These are phyloP conservation scores for Zychaea mexicana DNA, from an alignment of 371 early-diverging fungal species.

Conservation along the genomic window DNA sequence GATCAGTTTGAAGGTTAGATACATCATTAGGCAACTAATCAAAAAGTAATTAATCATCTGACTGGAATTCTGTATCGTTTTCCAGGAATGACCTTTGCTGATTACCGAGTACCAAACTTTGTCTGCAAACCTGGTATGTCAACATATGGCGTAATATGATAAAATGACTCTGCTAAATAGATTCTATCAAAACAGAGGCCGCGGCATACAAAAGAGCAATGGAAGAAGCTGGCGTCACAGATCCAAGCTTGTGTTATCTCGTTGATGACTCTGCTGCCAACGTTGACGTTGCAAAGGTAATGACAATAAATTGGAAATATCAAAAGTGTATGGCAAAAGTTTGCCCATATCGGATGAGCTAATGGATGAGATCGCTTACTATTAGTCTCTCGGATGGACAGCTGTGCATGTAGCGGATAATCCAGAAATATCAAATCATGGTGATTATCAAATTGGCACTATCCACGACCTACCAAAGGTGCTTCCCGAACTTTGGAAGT, in stretches of 20 bases:
- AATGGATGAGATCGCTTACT: no score
- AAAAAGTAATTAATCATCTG: background rate
- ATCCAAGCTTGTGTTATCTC: constrained; percentile 65
- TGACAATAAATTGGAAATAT: background rate
- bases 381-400: constrained; percentile 71
- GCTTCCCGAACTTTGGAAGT: constrained; percentile 61
- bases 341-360: no score
- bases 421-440: constrained; percentile 47
- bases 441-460: constrained; percentile 58
- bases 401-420: constrained; percentile 65
- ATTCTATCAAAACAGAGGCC: constrained; percentile 25
- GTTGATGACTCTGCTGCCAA: constrained; percentile 79
- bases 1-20: constrained; percentile 84
- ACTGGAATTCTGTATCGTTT: background rate
- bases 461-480: constrained; percentile 67
- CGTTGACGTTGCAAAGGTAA: constrained; percentile 63
- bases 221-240: constrained; percentile 66
- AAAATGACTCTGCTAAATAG: background rate
- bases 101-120: constrained; percentile 72
- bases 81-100: constrained; percentile 68
- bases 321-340: no score
- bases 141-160: no score
- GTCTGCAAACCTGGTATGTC: constrained; percentile 78
- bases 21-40: no score
- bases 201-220: constrained; percentile 66